Base-by-base conservation (phyloP, 139 green algal genomes). In the Chara braunii region DNA sequence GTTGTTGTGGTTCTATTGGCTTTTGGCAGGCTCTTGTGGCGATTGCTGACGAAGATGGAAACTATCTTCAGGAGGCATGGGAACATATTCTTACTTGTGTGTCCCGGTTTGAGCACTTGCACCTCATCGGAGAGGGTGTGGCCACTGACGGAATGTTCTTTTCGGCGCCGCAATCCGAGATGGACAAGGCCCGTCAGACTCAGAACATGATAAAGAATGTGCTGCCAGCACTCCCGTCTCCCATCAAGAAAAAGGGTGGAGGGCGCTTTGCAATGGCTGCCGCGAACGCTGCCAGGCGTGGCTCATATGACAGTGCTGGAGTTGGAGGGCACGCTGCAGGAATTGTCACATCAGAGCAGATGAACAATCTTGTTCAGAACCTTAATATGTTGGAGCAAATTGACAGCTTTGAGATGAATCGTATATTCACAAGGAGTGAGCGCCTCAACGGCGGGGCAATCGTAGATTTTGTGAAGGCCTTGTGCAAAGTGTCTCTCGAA, bases 31-130 rank as follows among this genome's bases (percentile, higher is more conserved):
- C 36, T 30, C 22, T 81, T 0, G 36, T 81, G 26, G 2, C 37
- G 28, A 64, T 81, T 3, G 68, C 37, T 1, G 61, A 75, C 7
- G 52, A 78, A n/a, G 58, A 78, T 33, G 75, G 68, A 28, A 65
- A 81, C 68, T 65, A 61, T 14, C 43, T 83, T 48, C 72, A 83
- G 43, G 68, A 77, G 18, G 66, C 81, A 22, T 98, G 92, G 92
- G 74, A 82, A 14, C 86, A 96, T 60, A 78, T 97, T 51, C 79
- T 98, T 50, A 83, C 85, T 54, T 96, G 88, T 72, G 85, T 96
- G 48, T 93, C 83, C 18, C 84, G 89, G 22, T 96, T 89, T 77
- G 92, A 96, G 74, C 83, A 95, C 65, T 80, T 98, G 69, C 78
- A 89, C 79, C 83, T 94, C 75, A 68, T 94, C 22, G 75, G 81